These are phyloP conservation scores for Aspergillus candidus DNA, from an alignment of 2,329 filamentous ascomycete species.

Conservation along the genomic window DNA sequence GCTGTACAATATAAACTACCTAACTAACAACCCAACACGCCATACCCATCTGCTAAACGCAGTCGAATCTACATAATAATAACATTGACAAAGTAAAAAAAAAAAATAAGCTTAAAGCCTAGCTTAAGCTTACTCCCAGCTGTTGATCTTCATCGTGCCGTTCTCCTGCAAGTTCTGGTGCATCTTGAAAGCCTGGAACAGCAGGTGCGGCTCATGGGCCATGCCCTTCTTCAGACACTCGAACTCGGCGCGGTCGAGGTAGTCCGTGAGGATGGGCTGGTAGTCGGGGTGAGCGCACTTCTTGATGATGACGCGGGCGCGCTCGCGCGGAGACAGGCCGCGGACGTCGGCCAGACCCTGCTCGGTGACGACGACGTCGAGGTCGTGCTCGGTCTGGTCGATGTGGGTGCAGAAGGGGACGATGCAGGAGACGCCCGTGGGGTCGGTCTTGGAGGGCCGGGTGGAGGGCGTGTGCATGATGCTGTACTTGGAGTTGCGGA, in stretches of 20 bases:
- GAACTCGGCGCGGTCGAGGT: constrained; percentile 78
- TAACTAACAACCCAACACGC: too few species aligned
- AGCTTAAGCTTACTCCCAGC: constrained; percentile 45
- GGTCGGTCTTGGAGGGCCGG: constrained; percentile 74
- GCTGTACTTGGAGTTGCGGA: constrained; percentile 71
- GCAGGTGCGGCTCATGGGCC: constrained; percentile 83
- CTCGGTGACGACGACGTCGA: constrained; percentile 78
- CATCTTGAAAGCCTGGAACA: constrained; percentile 85
- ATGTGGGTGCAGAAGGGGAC: constrained; percentile 92
- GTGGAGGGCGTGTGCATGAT: constrained; percentile 91
- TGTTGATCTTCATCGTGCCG: constrained; percentile 80
- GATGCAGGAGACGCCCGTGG: constrained; percentile 75
- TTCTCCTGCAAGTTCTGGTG: constrained; percentile 75
- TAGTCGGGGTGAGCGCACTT: constrained; percentile 85
- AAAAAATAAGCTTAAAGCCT: neutral
- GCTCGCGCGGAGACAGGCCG: constrained; percentile 70
- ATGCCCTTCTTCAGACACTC: constrained; percentile 80
- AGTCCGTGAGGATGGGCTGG: constrained; percentile 71
- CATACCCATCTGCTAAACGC: too few species aligned
- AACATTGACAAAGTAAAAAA: constrained; percentile 2
- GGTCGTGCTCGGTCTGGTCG: constrained; percentile 88
- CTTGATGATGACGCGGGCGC: constrained; percentile 77
- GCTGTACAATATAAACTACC: too few species aligned
- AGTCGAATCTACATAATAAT: too few species aligned
- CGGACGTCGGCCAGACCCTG: constrained; percentile 79